These are phyloP conservation scores for Phaeosphaeria sp. DNA, from an alignment of 2,329 filamentous ascomycete genomes.

Conservation along the genomic window DNA sequence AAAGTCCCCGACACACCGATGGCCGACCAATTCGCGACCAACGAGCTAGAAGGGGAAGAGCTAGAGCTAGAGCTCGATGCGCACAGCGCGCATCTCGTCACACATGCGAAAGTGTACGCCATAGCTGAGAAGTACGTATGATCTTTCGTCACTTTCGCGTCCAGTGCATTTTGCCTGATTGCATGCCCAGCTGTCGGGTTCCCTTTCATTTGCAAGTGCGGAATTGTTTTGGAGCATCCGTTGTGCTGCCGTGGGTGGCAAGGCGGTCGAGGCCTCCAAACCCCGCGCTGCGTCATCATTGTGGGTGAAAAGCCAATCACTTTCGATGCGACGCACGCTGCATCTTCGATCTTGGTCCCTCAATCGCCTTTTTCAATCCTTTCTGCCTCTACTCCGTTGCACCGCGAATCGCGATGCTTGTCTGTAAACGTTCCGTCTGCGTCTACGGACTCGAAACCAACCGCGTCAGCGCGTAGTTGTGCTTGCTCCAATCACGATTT, in stretches of 20 bases:
- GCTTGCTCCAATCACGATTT: constrained; percentile 11
- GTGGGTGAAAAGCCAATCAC: constrained; percentile 32
- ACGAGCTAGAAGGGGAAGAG: constrained; percentile 35
- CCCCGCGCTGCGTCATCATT: constrained; percentile 40
- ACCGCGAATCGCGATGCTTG: constrained; percentile 24
- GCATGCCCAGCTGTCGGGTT: constrained; percentile 12
- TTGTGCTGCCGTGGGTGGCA: constrained; percentile 22
- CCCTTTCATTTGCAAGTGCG: constrained; percentile 16
- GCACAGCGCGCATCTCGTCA: constrained; percentile 51
- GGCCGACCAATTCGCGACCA: constrained; percentile 42
- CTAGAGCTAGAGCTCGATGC: constrained; percentile 45
- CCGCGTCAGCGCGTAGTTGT: constrained; percentile 27
- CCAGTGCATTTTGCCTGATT: constrained; percentile 20
- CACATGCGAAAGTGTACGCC: constrained; percentile 57
- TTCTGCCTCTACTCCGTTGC: constrained; percentile 12
- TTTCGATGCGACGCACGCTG: constrained; percentile 8
- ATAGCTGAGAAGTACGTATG: constrained; percentile 56
- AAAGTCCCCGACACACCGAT: constrained; percentile 42
- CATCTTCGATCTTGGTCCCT: constrained; percentile 11
- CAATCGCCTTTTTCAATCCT: not conserved
- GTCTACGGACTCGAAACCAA: constrained; percentile 17
- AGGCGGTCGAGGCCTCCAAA: constrained; percentile 33
- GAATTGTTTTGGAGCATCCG: constrained; percentile 19
- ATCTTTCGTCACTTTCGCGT: constrained; percentile 15
- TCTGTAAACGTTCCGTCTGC: constrained; percentile 5